These are phyloP conservation scores for Sugiyamaella valdiviana DNA, from an alignment of 805 yeast genomes.

Conservation along the genomic window DNA sequence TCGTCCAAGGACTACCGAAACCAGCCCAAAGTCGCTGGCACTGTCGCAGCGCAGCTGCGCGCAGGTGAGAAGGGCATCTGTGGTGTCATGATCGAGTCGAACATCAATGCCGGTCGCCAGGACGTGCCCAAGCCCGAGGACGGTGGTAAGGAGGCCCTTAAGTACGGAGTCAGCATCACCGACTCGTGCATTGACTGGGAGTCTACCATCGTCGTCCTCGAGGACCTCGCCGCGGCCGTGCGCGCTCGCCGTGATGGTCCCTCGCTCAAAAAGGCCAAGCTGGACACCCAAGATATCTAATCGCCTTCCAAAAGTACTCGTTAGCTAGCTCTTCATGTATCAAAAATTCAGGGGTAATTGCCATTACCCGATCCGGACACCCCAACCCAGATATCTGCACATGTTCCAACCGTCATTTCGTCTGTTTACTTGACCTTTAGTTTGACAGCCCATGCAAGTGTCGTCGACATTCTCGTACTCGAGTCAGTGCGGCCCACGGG, in stretches of 20 bases:
- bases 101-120: slow-evolving; percentile 89
- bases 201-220: slow-evolving; percentile 66
- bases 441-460: slow-evolving; percentile 6
- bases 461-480: slow-evolving; percentile 12
- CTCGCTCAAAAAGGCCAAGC: not conserved
- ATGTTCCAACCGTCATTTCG: too few relatives aligned
- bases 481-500: slow-evolving; percentile 13
- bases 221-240: slow-evolving; percentile 71
- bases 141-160: slow-evolving; percentile 67
- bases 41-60: slow-evolving; percentile 69
- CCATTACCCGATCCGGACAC: not conserved
- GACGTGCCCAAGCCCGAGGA: slow-evolving; percentile 63
- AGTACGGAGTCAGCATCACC: slow-evolving; percentile 94
- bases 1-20: slow-evolving; percentile 84
- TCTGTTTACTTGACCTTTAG: not conserved
- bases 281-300: not conserved
- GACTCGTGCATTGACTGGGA: slow-evolving; percentile 96
- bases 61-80: slow-evolving; percentile 71
- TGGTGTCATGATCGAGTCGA: slow-evolving; percentile 96
- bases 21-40: slow-evolving; percentile 83
- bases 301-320: not conserved
- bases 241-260: slow-evolving; percentile 54
- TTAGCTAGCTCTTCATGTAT: not conserved
- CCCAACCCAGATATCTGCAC: too few relatives aligned
- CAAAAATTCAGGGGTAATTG: slow-evolving; percentile 1